Evolutionary conservation across 2,329 filamentous ascomycete species (phyloP).

Genomic region (Pyrenochaeta sp.): DNA sequence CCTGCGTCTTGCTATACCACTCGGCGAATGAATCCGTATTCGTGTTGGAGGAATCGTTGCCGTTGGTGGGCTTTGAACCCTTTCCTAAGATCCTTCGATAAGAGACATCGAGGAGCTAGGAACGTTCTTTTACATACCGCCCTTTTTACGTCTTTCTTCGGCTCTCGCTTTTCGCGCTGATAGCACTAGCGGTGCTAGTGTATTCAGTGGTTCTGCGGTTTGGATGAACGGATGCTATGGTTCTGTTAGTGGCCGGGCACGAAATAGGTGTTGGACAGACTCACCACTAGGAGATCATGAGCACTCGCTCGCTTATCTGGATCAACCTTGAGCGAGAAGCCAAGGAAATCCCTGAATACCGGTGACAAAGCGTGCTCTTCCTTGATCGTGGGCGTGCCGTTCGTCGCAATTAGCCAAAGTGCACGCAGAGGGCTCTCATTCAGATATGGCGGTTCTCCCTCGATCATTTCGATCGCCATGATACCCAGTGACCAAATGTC

Average conservation of each 20-base stretch:
- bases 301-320: slow-evolving; percentile 96
- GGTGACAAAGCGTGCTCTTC: slow-evolving; percentile 83
- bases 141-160: slow-evolving; percentile 70
- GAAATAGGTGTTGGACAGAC: slow-evolving; percentile 45
- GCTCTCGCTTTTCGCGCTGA: slow-evolving; percentile 85
- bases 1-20: slow-evolving; percentile 37
- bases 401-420: slow-evolving; percentile 94
- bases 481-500: slow-evolving; percentile 99
- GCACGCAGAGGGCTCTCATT: slow-evolving; percentile 94
- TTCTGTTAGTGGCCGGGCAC: slow-evolving; percentile 14
- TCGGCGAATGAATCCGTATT: slow-evolving; percentile 37
- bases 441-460: slow-evolving; percentile 95
- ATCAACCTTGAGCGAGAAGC: slow-evolving; percentile 93
- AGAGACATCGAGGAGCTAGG: slow-evolving; percentile 33
- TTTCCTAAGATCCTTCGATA: slow-evolving; percentile 35
- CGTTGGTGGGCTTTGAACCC: slow-evolving; percentile 26
- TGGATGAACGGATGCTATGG: slow-evolving; percentile 59
- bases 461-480: slow-evolving; percentile 99
- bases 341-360: slow-evolving; percentile 89
- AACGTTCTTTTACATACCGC: slow-evolving; percentile 48
- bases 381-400: slow-evolving; percentile 94
- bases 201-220: slow-evolving; percentile 63
- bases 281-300: slow-evolving; percentile 89
- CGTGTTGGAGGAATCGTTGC: slow-evolving; percentile 24
- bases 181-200: slow-evolving; percentile 85